Evolutionary conservation across 345 rosid genomes (phyloP).

Genomic region (Gynandropsis gynandra): DNA sequence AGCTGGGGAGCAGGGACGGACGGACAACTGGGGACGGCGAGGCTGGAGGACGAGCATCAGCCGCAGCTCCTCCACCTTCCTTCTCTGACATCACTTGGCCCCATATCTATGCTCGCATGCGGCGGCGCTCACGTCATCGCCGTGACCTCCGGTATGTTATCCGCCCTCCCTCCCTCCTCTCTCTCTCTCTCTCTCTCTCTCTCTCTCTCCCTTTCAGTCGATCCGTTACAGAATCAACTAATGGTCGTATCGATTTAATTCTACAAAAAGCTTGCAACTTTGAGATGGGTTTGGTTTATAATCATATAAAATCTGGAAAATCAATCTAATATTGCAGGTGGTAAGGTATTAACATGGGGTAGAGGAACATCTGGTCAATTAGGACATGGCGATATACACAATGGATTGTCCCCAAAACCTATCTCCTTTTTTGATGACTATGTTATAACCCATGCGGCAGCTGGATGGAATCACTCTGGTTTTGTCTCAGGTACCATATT

Average conservation of each 20-base stretch:
- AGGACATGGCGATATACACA: slow-evolving; percentile 60
- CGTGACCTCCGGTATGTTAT: slow-evolving; percentile 56
- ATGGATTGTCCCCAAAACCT: slow-evolving; percentile 41
- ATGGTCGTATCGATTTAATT: not conserved
- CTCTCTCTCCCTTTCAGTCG: no score
- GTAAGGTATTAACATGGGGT: slow-evolving; percentile 79
- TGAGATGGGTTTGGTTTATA: no score
- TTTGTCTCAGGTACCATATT: slow-evolving; percentile 85
- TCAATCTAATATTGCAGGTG: slow-evolving; percentile 53
- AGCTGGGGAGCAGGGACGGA: slow-evolving; percentile 99
- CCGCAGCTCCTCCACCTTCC: slow-evolving; percentile 62
- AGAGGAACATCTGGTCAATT: slow-evolving; percentile 91
- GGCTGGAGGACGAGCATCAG: slow-evolving; percentile 59
- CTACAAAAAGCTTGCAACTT: not conserved
- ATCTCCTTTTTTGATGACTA: slow-evolving; percentile 31
- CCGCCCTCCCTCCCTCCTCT: no score
- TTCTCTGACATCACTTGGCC: slow-evolving; percentile 34
- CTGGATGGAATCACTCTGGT: slow-evolving; percentile 91
- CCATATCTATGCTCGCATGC: slow-evolving; percentile 66
- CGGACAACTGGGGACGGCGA: slow-evolving; percentile 73
- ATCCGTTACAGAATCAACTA: no score
- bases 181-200: not conserved
- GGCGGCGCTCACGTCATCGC: slow-evolving; percentile 94
- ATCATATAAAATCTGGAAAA: no score
- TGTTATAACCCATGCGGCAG: slow-evolving; percentile 47